Evolutionary conservation across 2,329 filamentous ascomycete genomes (phyloP), one percentile per base, ranked within the genome.

Genomic region (Sclerotinia minor): DNA sequence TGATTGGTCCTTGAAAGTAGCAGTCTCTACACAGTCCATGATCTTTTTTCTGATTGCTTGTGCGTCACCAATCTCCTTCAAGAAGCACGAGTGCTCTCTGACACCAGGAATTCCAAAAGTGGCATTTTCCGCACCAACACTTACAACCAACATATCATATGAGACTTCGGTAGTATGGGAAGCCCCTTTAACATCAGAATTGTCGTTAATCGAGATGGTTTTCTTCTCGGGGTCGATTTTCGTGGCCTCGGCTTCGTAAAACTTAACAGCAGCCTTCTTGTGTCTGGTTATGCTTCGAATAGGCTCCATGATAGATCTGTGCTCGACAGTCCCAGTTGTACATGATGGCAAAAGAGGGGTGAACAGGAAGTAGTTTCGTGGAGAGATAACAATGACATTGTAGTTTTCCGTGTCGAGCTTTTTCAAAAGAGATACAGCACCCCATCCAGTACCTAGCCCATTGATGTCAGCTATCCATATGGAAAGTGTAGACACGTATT

Each of bases 311-410:
- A 99, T 99, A 78, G 94, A 98, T 79, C 95, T 92, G 84, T 98
- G 95, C 85, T 99, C 95, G 80, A 99, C 95, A 75, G 92, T 91
- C 76, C 95, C 95, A 73, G 94, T 97, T 64, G 95, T 98, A 82
- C 95, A 99, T 78, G 94, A 98, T 72, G 95, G 95, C 70, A 99
- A 87, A 69, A 99, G 88, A 69, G 95, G 95, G 41, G 95, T 99
- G 86, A 99, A 99, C 74, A 99, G 90, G 89, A 99, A 99, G 87
- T 97, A 99, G 83, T 99, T 99, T 79, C 95, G 92, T 66, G 95
- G 95, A 61, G 95, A 98, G 79, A 99, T 92, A 79, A 99, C 93
- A 78, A 98, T 81, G 80, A 98, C 94, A 80, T 99, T 98, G 87
- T 98, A 99, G 86, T 98, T 96, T 80, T 96, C 92, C 70, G 94